Evolutionary conservation across 1,139 yeast species (phyloP).

Genomic region (Diutina rugosa): DNA sequence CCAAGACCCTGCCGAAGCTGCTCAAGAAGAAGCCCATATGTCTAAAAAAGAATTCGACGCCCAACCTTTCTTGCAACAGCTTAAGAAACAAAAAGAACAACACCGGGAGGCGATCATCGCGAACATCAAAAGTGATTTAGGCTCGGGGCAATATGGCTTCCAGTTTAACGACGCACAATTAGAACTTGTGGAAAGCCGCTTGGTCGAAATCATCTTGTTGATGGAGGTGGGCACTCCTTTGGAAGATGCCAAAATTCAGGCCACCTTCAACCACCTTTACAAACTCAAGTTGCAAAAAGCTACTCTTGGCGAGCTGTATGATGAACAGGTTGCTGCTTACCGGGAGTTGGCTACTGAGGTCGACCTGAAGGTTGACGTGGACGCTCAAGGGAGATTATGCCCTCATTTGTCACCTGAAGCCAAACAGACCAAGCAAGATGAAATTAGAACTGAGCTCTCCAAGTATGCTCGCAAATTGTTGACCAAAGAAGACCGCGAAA

Average conservation of each 20-base stretch:
- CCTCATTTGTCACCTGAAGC: neutral
- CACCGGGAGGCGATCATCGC: neutral
- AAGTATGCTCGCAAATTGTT: constrained; percentile 13
- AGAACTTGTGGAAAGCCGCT: constrained; percentile 13
- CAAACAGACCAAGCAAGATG: neutral
- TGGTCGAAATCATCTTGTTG: constrained; percentile 28
- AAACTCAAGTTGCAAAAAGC: constrained; percentile 23
- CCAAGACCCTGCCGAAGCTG: constrained; percentile 35
- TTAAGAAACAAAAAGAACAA: neutral
- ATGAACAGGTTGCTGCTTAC: neutral
- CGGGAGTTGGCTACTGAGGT: neutral
- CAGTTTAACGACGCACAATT: constrained; percentile 2
- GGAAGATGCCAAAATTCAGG: constrained; percentile 48
- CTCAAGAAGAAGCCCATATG: constrained; percentile 42
- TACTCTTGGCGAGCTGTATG: neutral
- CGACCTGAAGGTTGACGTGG: neutral
- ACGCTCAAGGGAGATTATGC: neutral
- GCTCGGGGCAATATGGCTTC: constrained; percentile 4
- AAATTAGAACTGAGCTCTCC: neutral
- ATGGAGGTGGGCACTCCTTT: constrained; percentile 18
- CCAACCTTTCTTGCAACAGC: neutral
- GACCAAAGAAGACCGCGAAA: constrained; percentile 13
- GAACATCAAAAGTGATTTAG: neutral
- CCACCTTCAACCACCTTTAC: constrained; percentile 38
- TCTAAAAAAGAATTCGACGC: constrained; percentile 1